These are phyloP conservation scores for Erucastrum elatum DNA, from an alignment of 345 rosid genomes.

Conservation along the genomic window DNA sequence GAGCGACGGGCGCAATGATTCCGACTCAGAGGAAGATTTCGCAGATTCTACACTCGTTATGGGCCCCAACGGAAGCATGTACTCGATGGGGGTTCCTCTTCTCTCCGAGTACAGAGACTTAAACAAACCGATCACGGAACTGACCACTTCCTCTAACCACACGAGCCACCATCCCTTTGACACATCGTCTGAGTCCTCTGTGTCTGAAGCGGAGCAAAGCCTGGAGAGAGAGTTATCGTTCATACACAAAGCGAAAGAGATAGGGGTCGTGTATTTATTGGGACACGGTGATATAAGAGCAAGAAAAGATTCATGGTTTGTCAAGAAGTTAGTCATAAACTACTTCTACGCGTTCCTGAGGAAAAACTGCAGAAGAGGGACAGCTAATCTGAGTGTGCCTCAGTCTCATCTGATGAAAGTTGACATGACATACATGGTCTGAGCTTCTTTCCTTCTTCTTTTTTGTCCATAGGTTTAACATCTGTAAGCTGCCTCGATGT, in stretches of 20 bases:
- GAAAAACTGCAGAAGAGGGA: constrained; percentile 93
- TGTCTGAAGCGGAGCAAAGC: constrained; percentile 76
- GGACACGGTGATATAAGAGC: constrained; percentile 99
- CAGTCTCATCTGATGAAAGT: constrained; percentile 97
- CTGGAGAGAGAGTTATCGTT: constrained; percentile 93
- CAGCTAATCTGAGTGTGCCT: constrained; percentile 88
- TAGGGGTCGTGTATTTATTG: constrained; percentile 94
- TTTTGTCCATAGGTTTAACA: constrained; percentile 24
- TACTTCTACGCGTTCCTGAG: constrained; percentile 95
- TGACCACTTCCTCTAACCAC: constrained; percentile 49
- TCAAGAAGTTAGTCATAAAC: constrained; percentile 87
- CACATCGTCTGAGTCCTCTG: constrained; percentile 34
- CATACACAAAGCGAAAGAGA: constrained; percentile 86
- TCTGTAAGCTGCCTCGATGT: constrained; percentile 6
- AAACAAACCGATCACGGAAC: constrained; percentile 48
- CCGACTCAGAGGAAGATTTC: constrained; percentile 62
- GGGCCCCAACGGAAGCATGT: constrained; percentile 90
- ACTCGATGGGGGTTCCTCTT: constrained; percentile 81
- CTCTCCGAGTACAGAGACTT: constrained; percentile 62
- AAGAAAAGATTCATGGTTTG: constrained; percentile 95
- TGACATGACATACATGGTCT: constrained; percentile 99
- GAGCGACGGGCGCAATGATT: constrained; percentile 78
- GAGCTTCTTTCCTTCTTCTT: background rate
- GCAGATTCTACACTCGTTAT: constrained; percentile 62
- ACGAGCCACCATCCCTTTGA: constrained; percentile 30